A percentile compares a stretch with the other conserved stretches of the same genome.
Evolutionary conservation across 495 filamentous ascomycete species (phyloP).

Genomic region (Xylaria curta): DNA sequence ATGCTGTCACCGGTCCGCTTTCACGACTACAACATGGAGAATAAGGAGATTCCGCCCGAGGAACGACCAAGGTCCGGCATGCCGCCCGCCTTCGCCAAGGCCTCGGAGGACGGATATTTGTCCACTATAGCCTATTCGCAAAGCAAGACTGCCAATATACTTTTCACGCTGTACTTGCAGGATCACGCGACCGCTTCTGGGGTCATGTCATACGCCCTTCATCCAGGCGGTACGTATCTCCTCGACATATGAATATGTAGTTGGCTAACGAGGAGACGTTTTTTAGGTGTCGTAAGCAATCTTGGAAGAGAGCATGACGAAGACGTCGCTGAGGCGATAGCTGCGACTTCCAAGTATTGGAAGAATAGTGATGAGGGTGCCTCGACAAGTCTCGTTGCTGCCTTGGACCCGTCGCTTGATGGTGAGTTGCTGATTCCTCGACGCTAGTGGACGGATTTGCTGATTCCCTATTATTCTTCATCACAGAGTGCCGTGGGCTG

Average conservation of each 20-base stretch:
- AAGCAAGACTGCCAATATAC: slow-evolving; percentile 67
- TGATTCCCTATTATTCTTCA: background rate
- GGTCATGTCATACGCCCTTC: slow-evolving; percentile 50
- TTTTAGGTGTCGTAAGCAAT: slow-evolving; percentile 35
- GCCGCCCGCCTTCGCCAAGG: slow-evolving; percentile 41
- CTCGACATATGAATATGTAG: background rate
- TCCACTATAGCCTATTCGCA: slow-evolving; percentile 61
- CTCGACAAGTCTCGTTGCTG: slow-evolving; percentile 64
- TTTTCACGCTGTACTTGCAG: slow-evolving; percentile 60
- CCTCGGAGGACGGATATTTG: slow-evolving; percentile 58
- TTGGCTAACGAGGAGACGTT: slow-evolving; percentile 15
- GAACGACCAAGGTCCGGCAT: slow-evolving; percentile 43
- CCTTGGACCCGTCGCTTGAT: slow-evolving; percentile 59
- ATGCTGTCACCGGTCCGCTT: slow-evolving; percentile 60
- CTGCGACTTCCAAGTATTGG: slow-evolving; percentile 49
- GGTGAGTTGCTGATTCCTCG: slow-evolving; percentile 39
- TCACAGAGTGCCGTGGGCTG: slow-evolving; percentile 45
- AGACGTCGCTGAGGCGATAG: slow-evolving; percentile 46
- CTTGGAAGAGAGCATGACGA: slow-evolving; percentile 51
- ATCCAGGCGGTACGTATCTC: slow-evolving; percentile 53
- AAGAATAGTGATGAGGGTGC: slow-evolving; percentile 60
- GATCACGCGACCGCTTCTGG: slow-evolving; percentile 41
- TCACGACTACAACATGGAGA: slow-evolving; percentile 62
- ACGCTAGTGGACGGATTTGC: slow-evolving; percentile 4
- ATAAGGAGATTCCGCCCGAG: slow-evolving; percentile 46